phyloP scores from a whole-genome alignment of 345 rosid species.

The Gossypium turneri region DNA sequence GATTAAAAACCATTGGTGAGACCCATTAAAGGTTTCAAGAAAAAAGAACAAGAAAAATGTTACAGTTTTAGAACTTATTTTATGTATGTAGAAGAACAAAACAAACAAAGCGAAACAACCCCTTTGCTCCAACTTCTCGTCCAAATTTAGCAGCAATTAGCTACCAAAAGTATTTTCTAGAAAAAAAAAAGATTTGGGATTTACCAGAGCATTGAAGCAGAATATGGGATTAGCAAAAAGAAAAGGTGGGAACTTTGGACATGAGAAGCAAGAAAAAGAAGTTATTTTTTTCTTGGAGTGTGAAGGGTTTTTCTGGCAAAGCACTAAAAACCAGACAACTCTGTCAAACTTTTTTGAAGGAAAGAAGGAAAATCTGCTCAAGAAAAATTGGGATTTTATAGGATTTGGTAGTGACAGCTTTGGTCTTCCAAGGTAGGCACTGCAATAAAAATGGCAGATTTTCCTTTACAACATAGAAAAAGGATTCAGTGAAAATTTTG shows the following conservation, averaged over 20 bases:
- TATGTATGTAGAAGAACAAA: conserved; percentile 22
- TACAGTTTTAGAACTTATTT: conserved; percentile 11
- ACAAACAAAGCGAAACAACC: background rate
- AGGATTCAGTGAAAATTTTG: background rate
- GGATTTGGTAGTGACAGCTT: conserved; percentile 9
- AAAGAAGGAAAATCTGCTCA: background rate
- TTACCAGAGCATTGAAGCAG: background rate
- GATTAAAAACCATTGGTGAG: background rate
- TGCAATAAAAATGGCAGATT: background rate
- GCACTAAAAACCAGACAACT: background rate
- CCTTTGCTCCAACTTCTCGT: conserved; percentile 3
- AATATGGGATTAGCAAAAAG: background rate
- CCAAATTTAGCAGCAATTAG: background rate
- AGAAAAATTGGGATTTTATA: conserved; percentile 6
- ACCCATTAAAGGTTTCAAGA: background rate
- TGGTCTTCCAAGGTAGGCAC: background rate
- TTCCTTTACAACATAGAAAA: background rate
- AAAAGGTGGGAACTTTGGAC: background rate
- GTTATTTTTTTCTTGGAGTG: background rate
- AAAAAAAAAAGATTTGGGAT: background rate
- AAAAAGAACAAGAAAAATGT: background rate
- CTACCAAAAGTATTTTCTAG: background rate
- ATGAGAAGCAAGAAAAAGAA: background rate
- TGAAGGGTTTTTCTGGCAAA: background rate
- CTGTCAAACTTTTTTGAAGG: background rate